Percentiles rank a stretch among this genome's conserved stretches.
phyloP scores from a whole-genome alignment of 208 protist genomes.

The Vickermania spadyakhi region DNA sequence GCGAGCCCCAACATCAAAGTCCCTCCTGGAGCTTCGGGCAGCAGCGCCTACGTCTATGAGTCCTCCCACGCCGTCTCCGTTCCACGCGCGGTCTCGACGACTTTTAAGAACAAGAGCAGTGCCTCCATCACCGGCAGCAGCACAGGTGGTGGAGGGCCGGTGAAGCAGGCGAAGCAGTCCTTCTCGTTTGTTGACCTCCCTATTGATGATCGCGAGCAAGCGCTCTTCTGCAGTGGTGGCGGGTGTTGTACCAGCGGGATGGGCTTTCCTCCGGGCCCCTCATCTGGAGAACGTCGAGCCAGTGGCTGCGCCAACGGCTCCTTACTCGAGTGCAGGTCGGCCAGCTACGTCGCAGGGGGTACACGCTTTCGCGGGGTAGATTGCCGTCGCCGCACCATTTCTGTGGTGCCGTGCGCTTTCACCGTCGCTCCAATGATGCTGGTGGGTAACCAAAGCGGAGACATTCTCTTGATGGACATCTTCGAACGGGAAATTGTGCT shows the following conservation, averaged over 20 bases:
- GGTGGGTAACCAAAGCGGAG: conserved; percentile 79
- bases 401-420: conserved; percentile 58
- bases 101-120: neutral
- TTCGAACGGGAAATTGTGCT: conserved; percentile 58
- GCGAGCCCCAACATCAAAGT: too few relatives aligned
- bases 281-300: too few relatives aligned
- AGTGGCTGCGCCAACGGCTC: neutral
- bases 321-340: neutral
- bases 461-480: conserved; percentile 62
- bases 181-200: conserved; percentile 14
- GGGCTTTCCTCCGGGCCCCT: neutral
- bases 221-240: conserved; percentile 16
- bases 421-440: conserved; percentile 75
- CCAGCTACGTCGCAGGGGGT: conserved; percentile 3
- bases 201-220: conserved; percentile 6
- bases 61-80: neutral
- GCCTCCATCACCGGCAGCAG: neutral
- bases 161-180: neutral
- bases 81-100: neutral
- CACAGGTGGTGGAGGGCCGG: neutral
- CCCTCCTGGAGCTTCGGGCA: neutral
- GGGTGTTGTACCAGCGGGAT: neutral
- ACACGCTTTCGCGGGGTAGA: conserved; percentile 66
- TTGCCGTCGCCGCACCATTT: conserved; percentile 42
- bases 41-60: neutral